Base-by-base conservation (phyloP, 129 eudicot genomes). In the Lactuca sativa region DNA sequence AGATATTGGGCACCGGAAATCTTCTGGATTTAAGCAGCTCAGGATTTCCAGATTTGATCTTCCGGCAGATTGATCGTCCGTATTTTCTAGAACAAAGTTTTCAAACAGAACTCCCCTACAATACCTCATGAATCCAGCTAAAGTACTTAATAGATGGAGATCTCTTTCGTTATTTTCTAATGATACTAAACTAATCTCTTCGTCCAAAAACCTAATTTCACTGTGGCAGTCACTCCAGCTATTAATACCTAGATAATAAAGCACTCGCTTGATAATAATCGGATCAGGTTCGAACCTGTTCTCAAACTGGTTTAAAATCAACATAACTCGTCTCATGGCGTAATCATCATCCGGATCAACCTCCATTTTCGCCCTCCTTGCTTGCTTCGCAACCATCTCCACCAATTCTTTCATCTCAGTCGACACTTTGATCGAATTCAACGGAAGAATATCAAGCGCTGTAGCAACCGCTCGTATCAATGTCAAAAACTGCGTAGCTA, bases 1-100 rank as follows among this genome's bases (percentile, higher is more conserved):
- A 0, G 98, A 88, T 55, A 92, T 92, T 6, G 96, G 96, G 49
- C 97, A 91, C 8, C 92, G 83, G 64, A 91, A 91, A 84, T 86
- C 97, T 43, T 82, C 96, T 0, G 82, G 89, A 32, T 86, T 88
- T 60, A 88, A 68, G 68, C 81, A 88, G 52, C 75, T 81, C 4
- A 86, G 72, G 56, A 64, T 68, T 57, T 83, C 96, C 21, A 69
- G 7, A 71, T 66, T 74, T 21, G 56, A 16, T 33, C 61, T 65
- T 52, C 75, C 86, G 5, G 63, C 78, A 1, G 73, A 53, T 62
- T 74, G 77, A 4, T 71, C 82, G 3, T 49, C 54, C 17, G 15
- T 5, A 6, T 13, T 25, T 10, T 56, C 64, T 12, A 38, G 55
- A 60, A 48, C 77, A 16, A 64, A 61, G 51, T 78, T 73, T 17